Base-by-base conservation (phyloP, 2,329 filamentous ascomycete species). In the Colletotrichum sansevieriae region DNA sequence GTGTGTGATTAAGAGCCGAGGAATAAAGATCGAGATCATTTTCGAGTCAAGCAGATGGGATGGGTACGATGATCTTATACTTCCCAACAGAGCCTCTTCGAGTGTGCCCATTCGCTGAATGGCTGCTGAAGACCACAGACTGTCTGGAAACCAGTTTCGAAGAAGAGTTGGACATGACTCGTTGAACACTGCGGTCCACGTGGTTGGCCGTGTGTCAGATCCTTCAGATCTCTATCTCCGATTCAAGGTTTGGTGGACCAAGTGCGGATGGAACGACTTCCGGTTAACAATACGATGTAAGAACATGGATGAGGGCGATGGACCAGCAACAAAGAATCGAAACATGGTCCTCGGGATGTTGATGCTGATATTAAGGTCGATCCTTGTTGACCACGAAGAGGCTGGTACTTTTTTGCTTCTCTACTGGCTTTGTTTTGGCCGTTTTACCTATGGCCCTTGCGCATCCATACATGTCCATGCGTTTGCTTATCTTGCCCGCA, bases 381-480 rank as follows among this genome's bases (percentile, higher is more conserved):
- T 33, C 54, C 20, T 57, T 57, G 54, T 33, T 39, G 43, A 51
- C 20, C 61, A 43, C 33, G 61, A 63, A 33, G 47, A 62, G 58
- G 57, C 41, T 41, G 47, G 20, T 41, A 41, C 8, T 22, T 13
- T 5, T n/a, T 18, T 37, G 33, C 37, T 57, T 57, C 54, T 33
- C 46, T 18, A 25, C 25, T 25, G 44, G 4, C 4, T 52, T 37
- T 54, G 22, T 37, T 18, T 15, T 46, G 35, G 2, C 43, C 51
- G 29, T 29, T 7, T 20, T 49, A 29, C 20, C 18, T 18, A 18
- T 18, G 60, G 46, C 9, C 52, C 65, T 54, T 68, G 65, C 60
- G n/a, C 43, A 44, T 58, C 29, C 29, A 57, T 39, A 20, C 39
- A 57, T 39, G 52, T 15, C 35, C 65, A 58, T 25, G 20, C n/a